Evolutionary conservation across 2,329 filamentous ascomycete species (phyloP), one percentile per base, ranked within the genome.

Genomic region (Bipolaris cookei): DNA sequence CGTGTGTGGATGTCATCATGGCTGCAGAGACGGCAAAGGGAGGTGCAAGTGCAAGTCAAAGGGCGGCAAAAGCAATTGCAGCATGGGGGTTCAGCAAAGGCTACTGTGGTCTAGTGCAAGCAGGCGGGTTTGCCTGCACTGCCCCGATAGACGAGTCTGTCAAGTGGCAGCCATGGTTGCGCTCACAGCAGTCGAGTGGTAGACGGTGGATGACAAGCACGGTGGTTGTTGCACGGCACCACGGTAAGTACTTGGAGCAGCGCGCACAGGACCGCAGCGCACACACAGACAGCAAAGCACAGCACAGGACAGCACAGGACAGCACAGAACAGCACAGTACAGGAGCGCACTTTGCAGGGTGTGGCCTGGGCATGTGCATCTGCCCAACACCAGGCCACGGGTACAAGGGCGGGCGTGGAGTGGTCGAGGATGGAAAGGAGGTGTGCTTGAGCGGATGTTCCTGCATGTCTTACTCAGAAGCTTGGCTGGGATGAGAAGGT

Each of bases 381-480:
- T 39, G 42, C n/a, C 51, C 44, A 59, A 55, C 41, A 44, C 59
- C 56, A 55, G 54, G 32, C 51, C 48, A 28, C 25, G 25, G 25
- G 25, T 28, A 8, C 25, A 28, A 28, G 25, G 25, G 25, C 25
- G 8, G 25, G 25, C 25, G 8, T 28, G 25, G 25, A 28, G 25
- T 28, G 41, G 32, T 34, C 32, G 32, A 34, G 32, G 32, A 13
- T 34, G 32, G 14, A 4, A 53, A 16, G 38, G 21, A 28, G 48
- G 55, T 46, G 47, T 57, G 54, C 56, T 57, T 46, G 52, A 58
- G 62, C 60, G 43, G 45, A 46, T 65, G 65, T 66, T 67, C 63
- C 66, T 71, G 67, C 65, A 63, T 63, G 41, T 63, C 61, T 68
- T 67, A 65, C 52, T 62, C 62, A 62, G 54, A 54, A 52, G 11